phyloP scores from a whole-genome alignment of 345 rosid genomes.

The Populus pruinosa region DNA sequence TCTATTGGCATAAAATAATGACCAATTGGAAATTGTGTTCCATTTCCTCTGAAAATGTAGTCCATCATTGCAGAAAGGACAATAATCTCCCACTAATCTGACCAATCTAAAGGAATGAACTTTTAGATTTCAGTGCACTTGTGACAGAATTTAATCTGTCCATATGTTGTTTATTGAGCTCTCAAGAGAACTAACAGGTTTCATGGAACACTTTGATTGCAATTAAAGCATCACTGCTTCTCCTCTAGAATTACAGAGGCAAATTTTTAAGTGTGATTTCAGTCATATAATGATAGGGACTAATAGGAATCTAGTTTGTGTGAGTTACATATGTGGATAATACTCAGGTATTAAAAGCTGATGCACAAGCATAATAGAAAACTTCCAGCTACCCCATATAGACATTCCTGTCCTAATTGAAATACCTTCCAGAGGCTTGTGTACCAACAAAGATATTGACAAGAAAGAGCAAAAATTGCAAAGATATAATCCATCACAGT shows the following conservation, averaged over 20 bases:
- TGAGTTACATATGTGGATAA: background rate
- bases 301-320: background rate
- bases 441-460: background rate
- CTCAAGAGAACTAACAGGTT: background rate
- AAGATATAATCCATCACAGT: background rate
- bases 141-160: background rate
- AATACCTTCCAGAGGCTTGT: background rate
- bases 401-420: background rate
- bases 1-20: background rate
- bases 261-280: background rate
- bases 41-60: background rate
- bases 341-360: background rate
- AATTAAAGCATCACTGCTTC: background rate
- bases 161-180: background rate
- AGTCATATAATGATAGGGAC: background rate
- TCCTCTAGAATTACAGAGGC: background rate
- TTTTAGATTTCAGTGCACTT: background rate
- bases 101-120: background rate
- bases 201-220: background rate
- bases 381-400: background rate
- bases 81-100: background rate
- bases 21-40: background rate
- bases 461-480: background rate
- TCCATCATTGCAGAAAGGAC: background rate
- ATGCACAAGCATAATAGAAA: background rate